Evolutionary conservation across 1,284 basidiomycete species (phyloP).

Genomic region (Amylostereum chailletii): DNA sequence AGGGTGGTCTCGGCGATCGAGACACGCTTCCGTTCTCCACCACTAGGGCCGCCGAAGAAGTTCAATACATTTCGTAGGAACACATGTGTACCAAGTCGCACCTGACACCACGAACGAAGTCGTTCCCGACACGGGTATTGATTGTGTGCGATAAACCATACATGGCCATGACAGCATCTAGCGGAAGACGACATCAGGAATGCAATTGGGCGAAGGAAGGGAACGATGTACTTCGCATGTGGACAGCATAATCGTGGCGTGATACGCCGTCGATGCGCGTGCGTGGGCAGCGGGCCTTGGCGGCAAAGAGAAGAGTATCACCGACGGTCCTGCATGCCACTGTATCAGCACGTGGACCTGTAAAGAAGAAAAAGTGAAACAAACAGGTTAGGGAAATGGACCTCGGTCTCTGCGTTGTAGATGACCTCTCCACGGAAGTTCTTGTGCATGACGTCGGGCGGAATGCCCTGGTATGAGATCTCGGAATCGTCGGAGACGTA

Average conservation of each 20-base stretch:
- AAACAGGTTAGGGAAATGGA: slow-evolving; percentile 51
- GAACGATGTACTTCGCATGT: no score
- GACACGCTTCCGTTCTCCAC: slow-evolving; percentile 49
- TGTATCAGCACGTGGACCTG: no score
- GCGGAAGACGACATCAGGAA: no score
- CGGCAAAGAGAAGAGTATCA: neutral
- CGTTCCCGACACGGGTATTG: slow-evolving; percentile 40
- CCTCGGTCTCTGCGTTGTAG: slow-evolving; percentile 30
- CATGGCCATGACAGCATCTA: slow-evolving; percentile 44
- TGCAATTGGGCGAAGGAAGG: no score
- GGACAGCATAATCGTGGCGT: neutral
- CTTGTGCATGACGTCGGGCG: slow-evolving; percentile 36
- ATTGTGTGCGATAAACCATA: slow-evolving; percentile 43
- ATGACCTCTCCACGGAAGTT: slow-evolving; percentile 15
- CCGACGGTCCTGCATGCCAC: no score
- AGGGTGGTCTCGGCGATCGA: slow-evolving; percentile 41
- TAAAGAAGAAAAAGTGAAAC: no score
- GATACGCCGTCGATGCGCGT: neutral
- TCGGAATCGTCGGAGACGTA: slow-evolving; percentile 33
- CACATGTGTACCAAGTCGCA: slow-evolving; percentile 21
- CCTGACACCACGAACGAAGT: slow-evolving; percentile 43
- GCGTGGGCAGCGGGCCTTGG: neutral
- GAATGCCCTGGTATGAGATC: slow-evolving; percentile 45
- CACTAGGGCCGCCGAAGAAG: neutral
- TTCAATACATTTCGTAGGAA: neutral